Evolutionary conservation across 768 basidiomycete species (phyloP).

Genomic region (Kwoniella mangroviensis): DNA sequence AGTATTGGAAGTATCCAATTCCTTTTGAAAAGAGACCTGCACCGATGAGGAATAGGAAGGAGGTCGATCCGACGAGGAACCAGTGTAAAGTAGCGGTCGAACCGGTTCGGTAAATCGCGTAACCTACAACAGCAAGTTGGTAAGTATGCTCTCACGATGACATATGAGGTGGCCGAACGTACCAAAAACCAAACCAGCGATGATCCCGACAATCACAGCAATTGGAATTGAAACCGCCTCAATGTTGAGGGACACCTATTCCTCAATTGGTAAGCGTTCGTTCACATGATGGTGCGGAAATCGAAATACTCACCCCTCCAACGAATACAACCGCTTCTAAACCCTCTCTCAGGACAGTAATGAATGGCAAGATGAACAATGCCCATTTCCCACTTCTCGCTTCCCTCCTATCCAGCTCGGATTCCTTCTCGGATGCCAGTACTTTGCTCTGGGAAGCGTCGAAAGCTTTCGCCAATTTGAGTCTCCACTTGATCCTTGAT

Average conservation of each 20-base stretch:
- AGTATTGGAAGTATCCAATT: constrained; percentile 71
- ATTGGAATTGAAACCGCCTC: constrained; percentile 85
- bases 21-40: constrained; percentile 78
- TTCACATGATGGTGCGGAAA: constrained; percentile 15
- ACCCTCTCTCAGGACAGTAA: constrained; percentile 93
- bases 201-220: constrained; percentile 80
- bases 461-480: constrained; percentile 84
- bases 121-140: constrained; percentile 27
- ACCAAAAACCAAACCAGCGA: constrained; percentile 76
- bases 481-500: constrained; percentile 90
- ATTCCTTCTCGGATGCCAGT: constrained; percentile 6
- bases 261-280: not conserved
- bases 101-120: constrained; percentile 55
- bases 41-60: constrained; percentile 88
- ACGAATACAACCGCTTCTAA: constrained; percentile 93
- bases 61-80: constrained; percentile 91
- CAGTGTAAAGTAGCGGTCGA: constrained; percentile 69
- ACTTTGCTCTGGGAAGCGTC: constrained; percentile 46
- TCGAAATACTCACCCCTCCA: no score
- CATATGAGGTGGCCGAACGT: constrained; percentile 11
- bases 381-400: constrained; percentile 73
- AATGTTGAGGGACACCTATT: constrained; percentile 73
- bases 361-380: constrained; percentile 83
- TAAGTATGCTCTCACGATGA: not conserved
- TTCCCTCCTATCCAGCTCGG: constrained; percentile 55